Base-by-base conservation (phyloP, 495 filamentous ascomycete species). In the Cudoniella acicularis region DNA sequence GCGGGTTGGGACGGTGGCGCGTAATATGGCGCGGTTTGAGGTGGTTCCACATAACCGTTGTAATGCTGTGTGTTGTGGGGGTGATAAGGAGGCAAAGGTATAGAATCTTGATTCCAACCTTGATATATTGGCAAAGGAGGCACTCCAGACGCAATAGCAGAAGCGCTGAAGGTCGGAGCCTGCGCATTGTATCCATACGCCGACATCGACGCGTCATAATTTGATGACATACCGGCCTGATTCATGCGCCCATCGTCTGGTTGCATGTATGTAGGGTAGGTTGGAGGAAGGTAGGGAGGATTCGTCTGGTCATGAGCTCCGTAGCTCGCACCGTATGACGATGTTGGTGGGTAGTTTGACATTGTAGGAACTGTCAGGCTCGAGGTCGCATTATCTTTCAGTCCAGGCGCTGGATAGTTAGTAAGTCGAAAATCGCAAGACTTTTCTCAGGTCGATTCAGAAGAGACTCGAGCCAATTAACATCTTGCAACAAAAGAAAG, bases 311-410 rank as follows among this genome's bases (percentile, higher is more conserved):
- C 56, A 60, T 57, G 60, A 50, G 45, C 21, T 6, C 57, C 53
- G 57, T 64, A 67, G 55, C 59, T 69, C 16, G 70, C 75, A 52
- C 79, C 79, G 66, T 77, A 84, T 3, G 79, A 68, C 30, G 81
- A 77, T 24, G 74, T 71, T 52, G 73, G 73, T 56, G 80, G 79
- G 69, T 86, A 80, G 59, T 80, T 75, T 41, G 80, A 78, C 83
- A 86, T 86, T 56, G 54, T 72, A 30, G 57, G n/a, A 18, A 50
- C 13, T 10, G 9, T 43, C 40, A 26, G 56, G 20, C 27, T 52
- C 40, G 43, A 26, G 59, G 45, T 53, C 36, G 61, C 57, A 66
- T 55, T 50, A 59, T 60, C 23, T 6, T n/a, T 3, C 36, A 8
- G 57, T 49, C 53, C 23, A 23, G 40, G 27, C 18, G 25, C 40